A percentile compares a stretch with the other conserved stretches of the same genome.
Evolutionary conservation across 768 basidiomycete genomes (phyloP).

Genomic region (Boletus fagicola): DNA sequence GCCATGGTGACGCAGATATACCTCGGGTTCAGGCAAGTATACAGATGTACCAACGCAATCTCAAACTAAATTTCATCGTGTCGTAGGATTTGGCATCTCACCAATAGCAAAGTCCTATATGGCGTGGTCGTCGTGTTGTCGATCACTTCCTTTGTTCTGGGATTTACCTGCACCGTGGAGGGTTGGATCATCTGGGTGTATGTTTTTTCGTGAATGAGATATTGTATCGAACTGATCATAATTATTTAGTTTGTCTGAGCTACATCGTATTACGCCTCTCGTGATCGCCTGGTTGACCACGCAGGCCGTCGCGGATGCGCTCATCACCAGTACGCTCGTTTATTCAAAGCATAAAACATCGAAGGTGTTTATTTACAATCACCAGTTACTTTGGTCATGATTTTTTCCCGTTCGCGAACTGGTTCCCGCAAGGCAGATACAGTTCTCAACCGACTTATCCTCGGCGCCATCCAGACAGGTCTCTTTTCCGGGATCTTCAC

Average conservation of each 20-base stretch:
- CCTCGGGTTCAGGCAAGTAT: constrained; percentile 43
- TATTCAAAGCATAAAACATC: neutral
- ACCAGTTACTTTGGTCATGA: constrained; percentile 16
- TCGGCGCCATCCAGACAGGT: constrained; percentile 10
- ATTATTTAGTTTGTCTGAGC: constrained; percentile 38
- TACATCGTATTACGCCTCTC: constrained; percentile 39
- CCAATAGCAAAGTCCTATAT: constrained; percentile 23
- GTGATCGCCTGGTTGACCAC: constrained; percentile 48
- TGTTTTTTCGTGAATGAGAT: constrained; percentile 10
- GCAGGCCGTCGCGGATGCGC: constrained; percentile 43
- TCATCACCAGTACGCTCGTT: constrained; percentile 40
- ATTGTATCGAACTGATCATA: neutral
- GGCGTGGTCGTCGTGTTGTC: constrained; percentile 39
- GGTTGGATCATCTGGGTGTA: constrained; percentile 44
- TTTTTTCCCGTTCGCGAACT: constrained; percentile 36
- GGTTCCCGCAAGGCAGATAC: constrained; percentile 53
- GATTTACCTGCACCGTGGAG: constrained; percentile 41
- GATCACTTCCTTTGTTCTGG: constrained; percentile 42
- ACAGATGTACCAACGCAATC: neutral
- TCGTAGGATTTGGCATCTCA: constrained; percentile 18
- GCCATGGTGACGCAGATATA: constrained; percentile 50
- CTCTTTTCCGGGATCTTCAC: constrained; percentile 2
- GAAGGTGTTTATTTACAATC: neutral
- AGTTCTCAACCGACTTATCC: constrained; percentile 23
- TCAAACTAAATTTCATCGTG: neutral